Percentiles rank a stretch among this genome's conserved stretches.
phyloP scores from a whole-genome alignment of 805 yeast species.

The Yarrowia sp. region DNA sequence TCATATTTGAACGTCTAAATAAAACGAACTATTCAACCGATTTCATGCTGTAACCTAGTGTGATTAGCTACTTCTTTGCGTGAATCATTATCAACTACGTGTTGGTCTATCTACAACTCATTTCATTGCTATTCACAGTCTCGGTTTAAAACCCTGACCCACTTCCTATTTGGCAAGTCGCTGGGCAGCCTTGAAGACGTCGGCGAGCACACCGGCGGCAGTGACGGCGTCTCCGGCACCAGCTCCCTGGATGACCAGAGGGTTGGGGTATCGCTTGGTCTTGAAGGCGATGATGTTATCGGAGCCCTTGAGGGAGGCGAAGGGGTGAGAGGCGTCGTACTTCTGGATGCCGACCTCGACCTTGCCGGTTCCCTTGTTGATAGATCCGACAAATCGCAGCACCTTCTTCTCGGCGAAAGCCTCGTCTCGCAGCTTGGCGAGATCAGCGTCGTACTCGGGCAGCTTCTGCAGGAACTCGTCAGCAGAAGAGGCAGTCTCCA shows the following conservation, averaged over 20 bases:
- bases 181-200: conserved; percentile 88
- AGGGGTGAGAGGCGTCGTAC: conserved; percentile 89
- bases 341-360: conserved; percentile 89
- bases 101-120: too few relatives aligned
- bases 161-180: conserved; percentile 55
- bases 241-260: conserved; percentile 96
- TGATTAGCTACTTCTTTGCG: too few relatives aligned
- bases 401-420: conserved; percentile 88
- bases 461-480: conserved; percentile 80
- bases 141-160: background rate
- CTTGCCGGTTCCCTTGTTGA: conserved; percentile 69
- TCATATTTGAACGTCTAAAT: too few relatives aligned
- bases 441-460: conserved; percentile 81
- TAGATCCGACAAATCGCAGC: conserved; percentile 89
- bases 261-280: conserved; percentile 90
- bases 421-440: conserved; percentile 75
- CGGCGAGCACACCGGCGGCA: conserved; percentile 92
- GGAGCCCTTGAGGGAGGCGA: conserved; percentile 93
- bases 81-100: too few relatives aligned
- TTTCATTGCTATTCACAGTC: background rate
- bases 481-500: conserved; percentile 66
- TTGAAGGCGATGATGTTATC: conserved; percentile 93
- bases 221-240: conserved; percentile 83
- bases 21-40: too few relatives aligned
- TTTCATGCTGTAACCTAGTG: too few relatives aligned